Percentiles rank a stretch among this genome's conserved stretches.
Conservation (phyloP, 345 rosid species). For the Eutrema yunnanense region DNA sequence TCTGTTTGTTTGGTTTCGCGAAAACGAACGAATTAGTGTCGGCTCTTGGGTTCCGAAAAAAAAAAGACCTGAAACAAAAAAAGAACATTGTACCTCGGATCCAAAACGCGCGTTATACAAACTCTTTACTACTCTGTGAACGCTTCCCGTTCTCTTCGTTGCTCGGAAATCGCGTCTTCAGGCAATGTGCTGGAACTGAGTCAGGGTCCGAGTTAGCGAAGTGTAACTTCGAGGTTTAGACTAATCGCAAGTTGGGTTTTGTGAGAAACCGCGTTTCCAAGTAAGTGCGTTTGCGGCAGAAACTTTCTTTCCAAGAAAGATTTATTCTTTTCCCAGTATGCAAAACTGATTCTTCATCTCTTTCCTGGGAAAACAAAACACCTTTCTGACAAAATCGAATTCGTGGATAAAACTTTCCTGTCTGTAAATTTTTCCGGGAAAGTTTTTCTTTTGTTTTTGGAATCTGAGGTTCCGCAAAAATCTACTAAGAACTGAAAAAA, state of each 20-base stretch:
- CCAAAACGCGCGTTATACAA: conserved; percentile 21
- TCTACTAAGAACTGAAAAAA: not conserved
- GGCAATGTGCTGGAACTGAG: conserved; percentile 33
- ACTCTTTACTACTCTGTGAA: not conserved
- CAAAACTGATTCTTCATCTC: conserved; percentile 5
- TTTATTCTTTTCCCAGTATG: conserved; percentile 19
- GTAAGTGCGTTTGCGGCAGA: conserved; percentile 26
- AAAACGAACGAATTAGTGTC: conserved; percentile 43
- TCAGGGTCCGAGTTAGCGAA: conserved; percentile 19
- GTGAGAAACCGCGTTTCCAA: conserved; percentile 22
- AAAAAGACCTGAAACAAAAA: not conserved
- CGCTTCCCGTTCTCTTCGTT: not conserved
- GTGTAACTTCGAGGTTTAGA: conserved; percentile 1
- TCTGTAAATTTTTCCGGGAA: not conserved
- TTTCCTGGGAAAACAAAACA: conserved; percentile 4
- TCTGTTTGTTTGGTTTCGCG: not conserved
- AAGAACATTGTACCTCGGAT: not conserved
- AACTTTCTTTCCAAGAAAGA: conserved; percentile 17
- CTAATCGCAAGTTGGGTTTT: not conserved
- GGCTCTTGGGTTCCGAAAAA: conserved; percentile 42
- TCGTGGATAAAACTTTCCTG: not conserved
- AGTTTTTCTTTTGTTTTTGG: not conserved
- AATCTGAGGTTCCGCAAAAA: conserved; percentile 8
- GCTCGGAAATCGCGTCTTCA: conserved; percentile 9
- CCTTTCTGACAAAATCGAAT: not conserved